These are phyloP conservation scores for Zanthoxylum bungeanum DNA, from an alignment of 345 rosid species.

Conservation along the genomic window DNA sequence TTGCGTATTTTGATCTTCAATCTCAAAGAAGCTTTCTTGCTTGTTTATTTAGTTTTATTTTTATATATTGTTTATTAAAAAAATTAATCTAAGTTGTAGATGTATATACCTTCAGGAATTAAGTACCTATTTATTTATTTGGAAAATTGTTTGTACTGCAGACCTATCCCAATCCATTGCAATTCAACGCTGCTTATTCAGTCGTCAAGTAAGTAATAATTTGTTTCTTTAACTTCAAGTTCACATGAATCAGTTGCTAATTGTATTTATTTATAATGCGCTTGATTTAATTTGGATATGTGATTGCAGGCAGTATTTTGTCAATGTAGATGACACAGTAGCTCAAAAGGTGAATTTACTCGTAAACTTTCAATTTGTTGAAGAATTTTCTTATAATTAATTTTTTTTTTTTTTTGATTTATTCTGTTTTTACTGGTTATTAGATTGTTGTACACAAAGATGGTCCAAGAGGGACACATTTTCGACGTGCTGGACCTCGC, in stretches of 20 bases:
- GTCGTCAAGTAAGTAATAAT: constrained; percentile 52
- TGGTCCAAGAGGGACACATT: constrained; percentile 78
- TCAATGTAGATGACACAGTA: constrained; percentile 71
- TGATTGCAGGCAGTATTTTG: constrained; percentile 79
- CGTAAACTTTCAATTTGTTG: not conserved
- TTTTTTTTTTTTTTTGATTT: not conserved
- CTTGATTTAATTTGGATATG: not conserved
- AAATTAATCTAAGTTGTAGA: too few relatives aligned
- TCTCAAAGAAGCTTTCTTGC: not conserved
- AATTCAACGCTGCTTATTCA: constrained; percentile 58
- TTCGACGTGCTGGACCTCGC: constrained; percentile 94
- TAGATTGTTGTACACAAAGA: constrained; percentile 81
- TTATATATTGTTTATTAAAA: not conserved
- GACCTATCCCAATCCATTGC: constrained; percentile 66
- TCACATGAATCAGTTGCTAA: not conserved
- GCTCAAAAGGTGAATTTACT: constrained; percentile 59
- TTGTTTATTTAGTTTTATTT: not conserved
- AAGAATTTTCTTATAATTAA: not conserved
- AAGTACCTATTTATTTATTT: constrained; percentile 8
- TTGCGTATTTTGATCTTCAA: not conserved
- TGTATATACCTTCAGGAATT: not conserved
- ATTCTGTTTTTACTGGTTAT: not conserved
- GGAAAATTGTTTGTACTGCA: constrained; percentile 23
- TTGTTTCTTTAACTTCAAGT: not conserved
- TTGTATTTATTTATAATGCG: not conserved